A percentile compares a stretch with the other conserved stretches of the same genome.
phyloP scores from a whole-genome alignment of 2,329 filamentous ascomycete genomes.

The Scortechinia acanthostroma region DNA sequence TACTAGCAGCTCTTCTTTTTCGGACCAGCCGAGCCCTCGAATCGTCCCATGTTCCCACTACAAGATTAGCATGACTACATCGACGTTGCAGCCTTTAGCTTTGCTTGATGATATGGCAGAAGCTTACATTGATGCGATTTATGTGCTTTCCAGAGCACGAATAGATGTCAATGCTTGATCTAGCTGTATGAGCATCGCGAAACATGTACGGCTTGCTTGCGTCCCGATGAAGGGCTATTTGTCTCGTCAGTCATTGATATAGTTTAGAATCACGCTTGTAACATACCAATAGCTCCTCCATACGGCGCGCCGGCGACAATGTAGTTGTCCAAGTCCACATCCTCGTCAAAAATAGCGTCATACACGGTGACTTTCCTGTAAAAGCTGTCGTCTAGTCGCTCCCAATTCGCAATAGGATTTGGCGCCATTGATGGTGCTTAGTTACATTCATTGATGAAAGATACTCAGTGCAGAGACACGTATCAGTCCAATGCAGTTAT shows the following conservation, averaged over 20 bases:
- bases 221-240: constrained; percentile 76
- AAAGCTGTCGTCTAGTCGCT: constrained; percentile 84
- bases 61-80: too few relatives aligned
- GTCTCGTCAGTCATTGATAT: too few relatives aligned
- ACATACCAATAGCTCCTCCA: constrained; percentile 82
- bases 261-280: neutral
- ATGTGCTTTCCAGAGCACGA: constrained; percentile 86
- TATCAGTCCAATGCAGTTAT: too few relatives aligned
- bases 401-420: constrained; percentile 81
- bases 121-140: constrained; percentile 55
- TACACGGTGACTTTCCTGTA: constrained; percentile 94
- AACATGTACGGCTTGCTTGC: constrained; percentile 77
- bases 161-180: constrained; percentile 87
- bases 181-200: constrained; percentile 56
- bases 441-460: neutral
- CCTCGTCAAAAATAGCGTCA: constrained; percentile 84
- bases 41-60: constrained; percentile 84
- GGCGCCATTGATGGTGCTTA: constrained; percentile 36
- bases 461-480: too few relatives aligned
- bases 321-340: constrained; percentile 92
- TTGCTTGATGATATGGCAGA: neutral
- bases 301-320: constrained; percentile 86
- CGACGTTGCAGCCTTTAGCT: neutral
- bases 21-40: constrained; percentile 88
- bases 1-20: constrained; percentile 84